Evolutionary conservation across 2,329 filamentous ascomycete genomes (phyloP), one percentile per base, ranked within the genome.

Genomic region (Aspergillus unguis): DNA sequence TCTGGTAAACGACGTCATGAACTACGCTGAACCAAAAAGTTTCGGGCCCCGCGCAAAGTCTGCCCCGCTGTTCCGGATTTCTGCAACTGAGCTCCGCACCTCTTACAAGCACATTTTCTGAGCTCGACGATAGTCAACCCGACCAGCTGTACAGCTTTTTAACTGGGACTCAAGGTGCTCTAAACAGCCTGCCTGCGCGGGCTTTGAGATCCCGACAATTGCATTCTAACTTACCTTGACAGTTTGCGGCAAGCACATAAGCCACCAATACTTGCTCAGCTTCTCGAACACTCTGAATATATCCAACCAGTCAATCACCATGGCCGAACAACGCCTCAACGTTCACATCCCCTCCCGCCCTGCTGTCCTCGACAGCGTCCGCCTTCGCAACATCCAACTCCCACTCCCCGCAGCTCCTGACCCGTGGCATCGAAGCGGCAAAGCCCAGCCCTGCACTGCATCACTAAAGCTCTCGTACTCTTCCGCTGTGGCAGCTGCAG

Each of bases 361-460:
- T 1, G 56, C 62, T 7, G 62, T 70, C 31, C 64, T 72, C n/a
- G 70, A 72, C 58, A 66, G 65, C 53, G 65, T 76, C 56, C 65
- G 64, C 33, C 68, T 78, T 32, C 72, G 69, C 49, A 65, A 76
- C 50, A 72, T 78, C 55, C 67, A 70, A 40, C 71, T 77, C 41
- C 70, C 75, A 32, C 62, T 76, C 35, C 71, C 73, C 38, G 66
- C 71, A 29, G 73, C 70, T 17, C 70, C 71, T 38, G 76, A 79
- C 59, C 68, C 75, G 54, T 79, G 76, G 76, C 70, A 73, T 50
- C 73, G 76, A 11, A 57, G 61, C 11, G 68, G 62, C 42, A 78
- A 77, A 58, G 59, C 71, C 0, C 76, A 79, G 56, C 76, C 76
- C 38, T 71, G 73, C 54, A 69, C 67, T 8, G 67, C 74, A 48